Base-by-base conservation (phyloP, 176 grass and related monocot genomes). In the Elaeis guineensis region DNA sequence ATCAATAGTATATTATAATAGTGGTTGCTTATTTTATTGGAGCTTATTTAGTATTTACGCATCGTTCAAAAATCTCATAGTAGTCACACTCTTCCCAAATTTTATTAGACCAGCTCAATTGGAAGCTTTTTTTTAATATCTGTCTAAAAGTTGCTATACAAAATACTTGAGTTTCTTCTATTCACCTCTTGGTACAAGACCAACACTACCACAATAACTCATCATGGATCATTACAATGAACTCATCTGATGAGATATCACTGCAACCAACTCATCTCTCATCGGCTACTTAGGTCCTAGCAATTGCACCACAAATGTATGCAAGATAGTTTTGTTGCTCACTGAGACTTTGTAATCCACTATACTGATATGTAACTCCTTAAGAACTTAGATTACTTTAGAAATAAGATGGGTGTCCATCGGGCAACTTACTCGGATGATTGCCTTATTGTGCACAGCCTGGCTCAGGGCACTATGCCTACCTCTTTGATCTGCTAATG, bases 261-360 rank as follows among this genome's bases (percentile, higher is more conserved):
- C 52, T 19, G 52, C 28, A n/a, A 68, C 55, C 21, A 68, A 25
- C 51, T 68, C 55, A 17, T 57, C 65, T 52, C 55, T 68, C 2
- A 19, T 68, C 0, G 39, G 51, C 1, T 21, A 4, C 52, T 68
- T n/a, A 3, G 51, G 16, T 2, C 25, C 65, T 6, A 25, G n/a
- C n/a, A 51, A 48, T 1, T 68, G 35, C 18, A 68, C 65, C 28
- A 56, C 29, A 18, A 68, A 68, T 2, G 65, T 68, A 25, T 57
- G 65, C 17, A 56, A 28, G n/a, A 68, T 28, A 7, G 17, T 16
- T 17, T 68, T 51, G 39, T 21, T 48, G 8, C n/a, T 56, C 21
- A 17, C 65, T 18, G 28, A n/a, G 21, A 68, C 52, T 4, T 68
- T 57, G 12, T 19, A 68, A 26, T 68, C 65, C 52, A 68, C 11